These are phyloP conservation scores for Linum tenue DNA, from an alignment of 345 rosid species.

Conservation along the genomic window DNA sequence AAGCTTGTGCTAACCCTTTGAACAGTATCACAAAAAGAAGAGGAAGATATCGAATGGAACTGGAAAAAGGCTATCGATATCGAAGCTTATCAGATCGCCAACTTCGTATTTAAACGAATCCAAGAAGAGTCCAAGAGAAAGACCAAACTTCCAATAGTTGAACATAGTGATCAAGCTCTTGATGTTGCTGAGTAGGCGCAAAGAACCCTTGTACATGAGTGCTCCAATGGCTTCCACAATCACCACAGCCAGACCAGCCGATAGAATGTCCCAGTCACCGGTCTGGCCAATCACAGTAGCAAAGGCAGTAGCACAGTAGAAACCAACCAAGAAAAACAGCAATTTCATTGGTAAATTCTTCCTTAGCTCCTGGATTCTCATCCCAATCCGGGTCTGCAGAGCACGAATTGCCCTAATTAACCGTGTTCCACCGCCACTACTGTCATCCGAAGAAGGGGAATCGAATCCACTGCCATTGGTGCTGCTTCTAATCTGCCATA, in stretches of 20 bases:
- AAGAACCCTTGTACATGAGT: constrained; percentile 66
- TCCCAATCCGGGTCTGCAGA: constrained; percentile 41
- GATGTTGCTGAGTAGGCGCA: constrained; percentile 38
- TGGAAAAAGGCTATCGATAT: constrained; percentile 15
- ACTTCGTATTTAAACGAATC: constrained; percentile 80
- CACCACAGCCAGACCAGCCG: constrained; percentile 74
- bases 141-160: constrained; percentile 89
- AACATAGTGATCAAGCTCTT: constrained; percentile 55
- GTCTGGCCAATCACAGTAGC: constrained; percentile 85
- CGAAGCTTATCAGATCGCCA: constrained; percentile 19
- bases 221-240: constrained; percentile 86
- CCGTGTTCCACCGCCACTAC: constrained; percentile 43
- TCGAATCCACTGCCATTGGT: constrained; percentile 34
- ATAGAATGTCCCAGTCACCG: constrained; percentile 95
- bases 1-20: not conserved
- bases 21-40: constrained; percentile 12
- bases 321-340: constrained; percentile 79
- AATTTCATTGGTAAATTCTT: constrained; percentile 62
- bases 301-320: constrained; percentile 80
- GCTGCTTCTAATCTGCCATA: constrained; percentile 49
- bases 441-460: constrained; percentile 29
- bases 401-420: constrained; percentile 48
- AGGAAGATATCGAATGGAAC: constrained; percentile 21
- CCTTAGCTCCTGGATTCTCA: constrained; percentile 47
- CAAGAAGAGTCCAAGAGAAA: constrained; percentile 80